phyloP scores from a whole-genome alignment of 139 green algal species.

The Tetraselmis chui region DNA sequence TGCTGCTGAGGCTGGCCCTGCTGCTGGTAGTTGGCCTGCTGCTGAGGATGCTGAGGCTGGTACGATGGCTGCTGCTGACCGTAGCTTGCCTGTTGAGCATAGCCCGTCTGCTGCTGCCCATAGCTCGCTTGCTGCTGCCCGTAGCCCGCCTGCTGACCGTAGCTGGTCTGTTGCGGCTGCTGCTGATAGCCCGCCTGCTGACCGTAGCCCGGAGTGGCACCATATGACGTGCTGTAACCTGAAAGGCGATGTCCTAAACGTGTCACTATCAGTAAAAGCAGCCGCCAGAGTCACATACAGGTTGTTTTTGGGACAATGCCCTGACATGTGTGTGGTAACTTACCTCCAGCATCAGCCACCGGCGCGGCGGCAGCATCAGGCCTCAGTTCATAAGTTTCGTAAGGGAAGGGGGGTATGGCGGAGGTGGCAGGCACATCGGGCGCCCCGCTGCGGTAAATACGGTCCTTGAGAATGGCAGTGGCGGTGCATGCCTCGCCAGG shows the following conservation, averaged over 20 bases:
- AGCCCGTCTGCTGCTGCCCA: neutral
- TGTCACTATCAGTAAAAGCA: no score
- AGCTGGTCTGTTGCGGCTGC: slow-evolving; percentile 18
- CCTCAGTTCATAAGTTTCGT: slow-evolving; percentile 42
- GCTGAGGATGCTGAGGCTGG: slow-evolving; percentile 10
- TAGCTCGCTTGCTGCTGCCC: slow-evolving; percentile 15
- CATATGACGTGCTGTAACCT: neutral
- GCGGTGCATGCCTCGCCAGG: slow-evolving; percentile 55
- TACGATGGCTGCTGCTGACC: neutral
- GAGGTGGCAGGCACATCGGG: slow-evolving; percentile 24
- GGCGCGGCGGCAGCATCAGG: neutral
- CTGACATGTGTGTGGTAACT: no score
- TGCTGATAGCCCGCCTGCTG: slow-evolving; percentile 18
- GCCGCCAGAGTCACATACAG: no score
- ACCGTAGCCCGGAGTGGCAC: slow-evolving; percentile 4
- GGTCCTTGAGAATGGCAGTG: slow-evolving; percentile 70
- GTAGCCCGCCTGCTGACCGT: slow-evolving; percentile 17
- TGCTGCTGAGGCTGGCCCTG: no score
- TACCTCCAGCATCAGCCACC: neutral
- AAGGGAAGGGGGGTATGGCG: slow-evolving; percentile 58
- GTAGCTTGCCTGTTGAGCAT: neutral
- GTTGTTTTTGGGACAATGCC: slow-evolving; percentile 1
- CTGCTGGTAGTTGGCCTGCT: slow-evolving; percentile 5
- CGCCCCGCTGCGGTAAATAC: slow-evolving; percentile 64
- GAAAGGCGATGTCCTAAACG: no score